Base-by-base conservation (phyloP, 805 yeast genomes). In the Lipomyces oligophaga region DNA sequence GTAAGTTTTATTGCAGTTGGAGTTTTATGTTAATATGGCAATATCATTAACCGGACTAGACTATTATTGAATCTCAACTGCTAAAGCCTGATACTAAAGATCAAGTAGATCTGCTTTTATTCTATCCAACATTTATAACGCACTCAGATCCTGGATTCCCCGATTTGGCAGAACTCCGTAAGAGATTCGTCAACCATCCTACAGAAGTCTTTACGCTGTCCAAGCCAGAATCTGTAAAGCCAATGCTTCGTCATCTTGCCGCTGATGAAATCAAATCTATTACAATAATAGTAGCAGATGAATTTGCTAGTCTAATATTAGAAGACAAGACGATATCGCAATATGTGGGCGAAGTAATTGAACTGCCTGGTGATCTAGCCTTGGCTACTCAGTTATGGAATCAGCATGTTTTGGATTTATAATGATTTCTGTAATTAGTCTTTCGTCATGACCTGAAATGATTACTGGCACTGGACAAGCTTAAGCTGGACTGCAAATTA, bases 171-270 rank as follows among this genome's bases (percentile, higher is more conserved):
- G 42, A 18, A 3, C 37, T 50, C 5, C 48, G 37, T 6, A 13
- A 28, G 22, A 18, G 25, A 15, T 50, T 43, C 48, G 50, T 45
- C 26, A 6, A 40, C 18, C 45, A 44, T 28, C 48, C 55, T 22
- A 46, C 52, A 8, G 34, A 30, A 19, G 43, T 50, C 15, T 37
- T 50, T 18, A 16, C 16, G 26, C 31, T 50, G 16, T 41, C 55
- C 21, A 42, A 37, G 16, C 38, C 34, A 7, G 49, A 38, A 34
- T 42, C 55, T 8, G 18, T 50, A 19, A 46, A 47, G 41, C 49
- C 55, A 6, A 39, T 45, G 5, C 38, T 50, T 22, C 52, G 55
- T 24, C 55, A 50, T 24, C 34, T 50, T 6, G 52, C 47, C 4
- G 28, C 33, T 5, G 55, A 50, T 16, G 48, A 31, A 15, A 37